Base-by-base conservation (phyloP, 306 rosid species). In the Rosa multiflora region DNA sequence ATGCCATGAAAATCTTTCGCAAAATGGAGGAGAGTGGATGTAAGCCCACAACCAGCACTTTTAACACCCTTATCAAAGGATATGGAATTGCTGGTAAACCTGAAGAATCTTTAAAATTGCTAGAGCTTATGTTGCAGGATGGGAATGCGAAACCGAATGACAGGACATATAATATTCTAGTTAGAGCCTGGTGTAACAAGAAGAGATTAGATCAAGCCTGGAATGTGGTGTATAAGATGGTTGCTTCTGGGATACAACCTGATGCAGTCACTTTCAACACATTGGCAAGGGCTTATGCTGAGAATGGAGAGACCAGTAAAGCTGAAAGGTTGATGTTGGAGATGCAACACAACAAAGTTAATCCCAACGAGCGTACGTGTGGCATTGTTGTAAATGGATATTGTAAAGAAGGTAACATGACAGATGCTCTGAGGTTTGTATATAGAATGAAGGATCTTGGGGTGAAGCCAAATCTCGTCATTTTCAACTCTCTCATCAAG, bases 231-330 rank as follows among this genome's bases (percentile, higher is more conserved):
- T 81, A 76, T 62, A 85, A 81, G 86, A 95, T 95, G 99, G 87
- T 88, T 81, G 87, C 89, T 46, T 81, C 90, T 46, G 97, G 99
- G 51, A 47, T 92, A 61, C 90, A 83, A 56, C 99, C 97, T 11
- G 99, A 94, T 74, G 95, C 81, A 48, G 99, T 94, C 76, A 94
- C 97, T 9, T 94, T 79, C 80, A 94, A 94, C 86, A 94, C 99
- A 1, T 67, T 94, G 82, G 94, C 90, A 52, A 88, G 90, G 83
- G 97, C 99, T 63, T 91, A 89, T 90, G 95, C 97, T 39, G 95
- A 92, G 90, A 84, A 75, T 61, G 92, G 97, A 66, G 94, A 92
- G 87, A 85, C 93, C 44, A 80, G 73, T 23, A 82, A 71, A 70
- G 99, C 97, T 53, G 97, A 94, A 83, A 81, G 86, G 78, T 77